Evolutionary conservation across 73 alveolate species (phyloP).

Genomic region (Diophrys appendiculata): DNA sequence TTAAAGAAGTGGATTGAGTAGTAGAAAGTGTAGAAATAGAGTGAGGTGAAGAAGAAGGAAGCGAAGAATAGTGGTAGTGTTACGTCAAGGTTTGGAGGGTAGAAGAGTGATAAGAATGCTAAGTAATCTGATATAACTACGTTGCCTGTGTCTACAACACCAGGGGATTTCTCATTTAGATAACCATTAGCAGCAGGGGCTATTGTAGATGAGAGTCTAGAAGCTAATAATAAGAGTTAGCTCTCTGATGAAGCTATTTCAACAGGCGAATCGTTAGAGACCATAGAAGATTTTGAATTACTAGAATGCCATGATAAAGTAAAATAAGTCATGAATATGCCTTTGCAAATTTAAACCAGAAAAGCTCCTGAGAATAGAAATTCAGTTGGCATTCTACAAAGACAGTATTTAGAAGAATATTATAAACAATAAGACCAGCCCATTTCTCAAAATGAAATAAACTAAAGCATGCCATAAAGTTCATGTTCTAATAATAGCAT

Average conservation of each 20-base stretch:
- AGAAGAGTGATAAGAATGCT: background rate
- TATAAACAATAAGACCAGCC: background rate
- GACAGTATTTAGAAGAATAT: background rate
- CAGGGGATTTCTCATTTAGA: background rate
- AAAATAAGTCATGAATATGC: background rate
- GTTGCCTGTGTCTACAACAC: background rate
- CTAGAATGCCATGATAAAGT: background rate
- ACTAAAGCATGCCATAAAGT: no score
- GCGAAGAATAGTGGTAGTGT: background rate
- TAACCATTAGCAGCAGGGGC: background rate
- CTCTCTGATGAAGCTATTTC: background rate
- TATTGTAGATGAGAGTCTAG: background rate
- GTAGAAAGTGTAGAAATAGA: background rate
- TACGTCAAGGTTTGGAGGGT: background rate
- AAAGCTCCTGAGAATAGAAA: no score
- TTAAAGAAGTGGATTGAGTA: background rate
- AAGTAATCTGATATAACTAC: background rate
- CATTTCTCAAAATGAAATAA: background rate
- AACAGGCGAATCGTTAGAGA: background rate
- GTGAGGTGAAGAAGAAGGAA: background rate
- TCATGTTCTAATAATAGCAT: no score
- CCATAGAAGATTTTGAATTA: background rate
- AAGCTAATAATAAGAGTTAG: no score
- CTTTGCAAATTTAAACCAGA: no score
- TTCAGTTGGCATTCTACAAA: no score